Percentiles rank a stretch among this genome's conserved stretches.
These are phyloP conservation scores for Coemansia asiatica DNA, from an alignment of 192 early-diverging fungal genomes.

Conservation along the genomic window DNA sequence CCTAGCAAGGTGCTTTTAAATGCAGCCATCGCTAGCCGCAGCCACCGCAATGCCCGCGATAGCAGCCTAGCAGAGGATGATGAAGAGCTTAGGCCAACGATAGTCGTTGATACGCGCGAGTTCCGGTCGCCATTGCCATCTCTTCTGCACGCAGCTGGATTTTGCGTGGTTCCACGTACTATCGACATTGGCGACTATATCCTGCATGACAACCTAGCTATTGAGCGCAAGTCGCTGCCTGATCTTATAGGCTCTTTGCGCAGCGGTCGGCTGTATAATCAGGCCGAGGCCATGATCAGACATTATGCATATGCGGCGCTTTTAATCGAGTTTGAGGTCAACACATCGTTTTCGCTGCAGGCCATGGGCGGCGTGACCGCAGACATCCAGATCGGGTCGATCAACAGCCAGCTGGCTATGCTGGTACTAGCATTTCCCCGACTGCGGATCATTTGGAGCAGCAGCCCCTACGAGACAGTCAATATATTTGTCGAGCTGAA, in stretches of 20 bases:
- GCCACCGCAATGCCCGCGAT: slow-evolving; percentile 27
- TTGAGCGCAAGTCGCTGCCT: slow-evolving; percentile 89
- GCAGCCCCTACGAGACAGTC: slow-evolving; percentile 80
- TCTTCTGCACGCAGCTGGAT: slow-evolving; percentile 74
- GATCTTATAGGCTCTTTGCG: slow-evolving; percentile 85
- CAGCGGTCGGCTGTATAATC: slow-evolving; percentile 84
- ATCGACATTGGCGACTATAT: slow-evolving; percentile 94
- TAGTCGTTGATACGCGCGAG: slow-evolving; percentile 91
- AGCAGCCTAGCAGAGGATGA: not conserved
- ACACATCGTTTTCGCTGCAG: slow-evolving; percentile 77
- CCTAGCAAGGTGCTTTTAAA: slow-evolving; percentile 24
- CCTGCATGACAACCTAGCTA: slow-evolving; percentile 77
- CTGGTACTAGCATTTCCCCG: slow-evolving; percentile 83
- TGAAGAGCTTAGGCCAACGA: slow-evolving; percentile 16
- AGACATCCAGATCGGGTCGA: slow-evolving; percentile 61
- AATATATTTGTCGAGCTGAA: slow-evolving; percentile 92
- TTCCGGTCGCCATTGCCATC: slow-evolving; percentile 89
- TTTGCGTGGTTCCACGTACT: slow-evolving; percentile 78
- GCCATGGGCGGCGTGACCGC: slow-evolving; percentile 48
- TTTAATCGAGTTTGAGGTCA: slow-evolving; percentile 89
- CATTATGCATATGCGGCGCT: slow-evolving; percentile 80
- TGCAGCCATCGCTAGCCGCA: slow-evolving; percentile 12
- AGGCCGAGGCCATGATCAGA: slow-evolving; percentile 83
- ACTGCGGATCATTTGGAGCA: slow-evolving; percentile 83
- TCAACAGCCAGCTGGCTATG: slow-evolving; percentile 75